Conservation (phyloP, 1,284 basidiomycete species). For the Leccinum colubrinum region DNA sequence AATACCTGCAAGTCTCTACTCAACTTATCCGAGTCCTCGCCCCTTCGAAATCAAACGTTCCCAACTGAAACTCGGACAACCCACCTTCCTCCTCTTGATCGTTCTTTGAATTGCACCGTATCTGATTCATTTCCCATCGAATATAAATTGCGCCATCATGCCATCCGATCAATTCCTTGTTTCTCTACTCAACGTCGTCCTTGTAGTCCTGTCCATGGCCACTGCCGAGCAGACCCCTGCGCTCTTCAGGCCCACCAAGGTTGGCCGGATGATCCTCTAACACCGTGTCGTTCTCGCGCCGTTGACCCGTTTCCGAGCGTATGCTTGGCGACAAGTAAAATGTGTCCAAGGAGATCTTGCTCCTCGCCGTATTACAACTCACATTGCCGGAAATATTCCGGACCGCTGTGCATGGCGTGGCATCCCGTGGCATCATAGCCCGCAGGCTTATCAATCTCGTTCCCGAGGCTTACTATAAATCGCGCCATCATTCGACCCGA, state of each 20-base stretch:
- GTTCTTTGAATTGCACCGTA: no score
- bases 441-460: neutral
- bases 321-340: no score
- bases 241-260: neutral
- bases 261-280: constrained; percentile 31
- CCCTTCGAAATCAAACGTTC: no score
- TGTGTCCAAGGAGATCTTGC: no score
- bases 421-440: neutral
- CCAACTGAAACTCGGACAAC: no score
- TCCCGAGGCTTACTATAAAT: neutral
- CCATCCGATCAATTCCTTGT: no score
- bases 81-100: no score
- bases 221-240: neutral
- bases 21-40: no score
- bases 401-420: neutral
- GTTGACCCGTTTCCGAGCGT: constrained; percentile 29
- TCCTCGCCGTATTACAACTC: neutral
- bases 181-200: no score
- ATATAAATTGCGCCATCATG: no score
- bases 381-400: neutral
- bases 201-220: constrained; percentile 39
- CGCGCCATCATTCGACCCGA: neutral
- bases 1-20: no score
- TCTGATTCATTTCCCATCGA: no score
- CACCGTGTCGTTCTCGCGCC: constrained; percentile 35